A percentile compares a stretch with the other conserved stretches of the same genome.
Conservation (phyloP, 495 filamentous ascomycete genomes). For the Lasiosphaeris hirsuta region DNA sequence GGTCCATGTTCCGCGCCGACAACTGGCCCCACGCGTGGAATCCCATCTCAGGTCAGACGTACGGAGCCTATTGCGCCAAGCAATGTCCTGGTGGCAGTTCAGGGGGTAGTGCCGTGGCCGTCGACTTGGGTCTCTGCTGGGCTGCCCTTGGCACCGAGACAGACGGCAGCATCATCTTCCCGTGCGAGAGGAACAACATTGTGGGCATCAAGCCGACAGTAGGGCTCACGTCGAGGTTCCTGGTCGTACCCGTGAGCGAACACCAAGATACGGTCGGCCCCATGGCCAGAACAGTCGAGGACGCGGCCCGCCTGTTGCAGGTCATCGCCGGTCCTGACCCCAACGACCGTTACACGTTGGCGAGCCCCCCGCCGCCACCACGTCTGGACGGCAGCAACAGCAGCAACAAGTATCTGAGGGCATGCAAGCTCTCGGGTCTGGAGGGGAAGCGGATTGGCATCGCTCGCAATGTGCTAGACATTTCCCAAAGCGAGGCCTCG, state of each 20-base stretch:
- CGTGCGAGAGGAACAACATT: conserved; percentile 40
- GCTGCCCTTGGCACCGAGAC: conserved; percentile 39
- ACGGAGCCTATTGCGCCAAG: conserved; percentile 40
- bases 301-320: conserved; percentile 61
- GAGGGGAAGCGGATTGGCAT: conserved; percentile 65
- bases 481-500: conserved; percentile 30
- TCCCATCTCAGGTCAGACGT: conserved; percentile 39
- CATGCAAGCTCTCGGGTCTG: conserved; percentile 51
- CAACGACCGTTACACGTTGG: conserved; percentile 46
- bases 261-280: conserved; percentile 66
- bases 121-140: conserved; percentile 33
- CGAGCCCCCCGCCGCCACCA: conserved; percentile 32
- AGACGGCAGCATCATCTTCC: conserved; percentile 38
- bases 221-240: conserved; percentile 58
- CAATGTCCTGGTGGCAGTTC: conserved; percentile 36
- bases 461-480: conserved; percentile 36
- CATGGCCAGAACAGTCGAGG: conserved; percentile 61
- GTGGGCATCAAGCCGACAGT: conserved; percentile 66
- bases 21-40: conserved; percentile 46
- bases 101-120: conserved; percentile 23
- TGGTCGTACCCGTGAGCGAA: conserved; percentile 61
- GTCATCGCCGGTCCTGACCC: conserved; percentile 57
- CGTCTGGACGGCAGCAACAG: neutral
- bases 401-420: conserved; percentile 39
- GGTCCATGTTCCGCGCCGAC: conserved; percentile 38